Evolutionary conservation across 176 grass and related monocot species (phyloP), one percentile per base, ranked within the genome.

Genomic region (Bothriochloa decipiens): DNA sequence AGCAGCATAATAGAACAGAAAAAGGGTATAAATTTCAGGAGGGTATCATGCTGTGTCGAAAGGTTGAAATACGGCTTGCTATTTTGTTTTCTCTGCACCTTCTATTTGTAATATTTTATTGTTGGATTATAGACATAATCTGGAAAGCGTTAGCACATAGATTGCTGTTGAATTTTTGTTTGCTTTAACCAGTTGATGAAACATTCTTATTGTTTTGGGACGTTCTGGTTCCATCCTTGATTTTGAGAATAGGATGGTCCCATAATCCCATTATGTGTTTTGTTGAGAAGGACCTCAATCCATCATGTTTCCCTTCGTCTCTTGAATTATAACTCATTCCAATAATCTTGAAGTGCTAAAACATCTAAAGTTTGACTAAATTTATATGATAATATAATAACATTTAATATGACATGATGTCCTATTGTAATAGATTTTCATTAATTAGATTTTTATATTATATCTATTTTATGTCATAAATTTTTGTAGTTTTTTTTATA

Each of bases 11-110:
- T 76, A 52, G 50, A 63, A 39, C 40, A 84, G 37, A 41, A 60
- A 3, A 47, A 5, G 61, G 70, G n/a, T 69, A 81, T 89, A 75
- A 41, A 32, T 17, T 85, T 86, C 27, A 64, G 58, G 67, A 72
- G 76, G 6, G 23, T 58, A n/a, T 32, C 36, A 47, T 35, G 62
- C 22, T 57, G 11, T 32, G 14, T 78, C 71, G 33, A 37, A 43
- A 74, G 45, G 75, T 74, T 73, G 15, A 63, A 50, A 27, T 73
- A 61, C 12, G 12, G 58, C 62, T 75, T 80, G 68, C 15, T 69
- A 47, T 69, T 63, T 62, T 47, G 0, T 68, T 74, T 49, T 46
- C 0, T 36, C 16, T 47, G 8, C 20, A 14, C 15, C 12, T 42
- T 84, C 41, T 18, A 67, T 70, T 0, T 81, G 70, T 89, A 85